Evolutionary conservation across 345 rosid genomes (phyloP), one percentile per base, ranked within the genome.

Genomic region (Corchorus olitorius): DNA sequence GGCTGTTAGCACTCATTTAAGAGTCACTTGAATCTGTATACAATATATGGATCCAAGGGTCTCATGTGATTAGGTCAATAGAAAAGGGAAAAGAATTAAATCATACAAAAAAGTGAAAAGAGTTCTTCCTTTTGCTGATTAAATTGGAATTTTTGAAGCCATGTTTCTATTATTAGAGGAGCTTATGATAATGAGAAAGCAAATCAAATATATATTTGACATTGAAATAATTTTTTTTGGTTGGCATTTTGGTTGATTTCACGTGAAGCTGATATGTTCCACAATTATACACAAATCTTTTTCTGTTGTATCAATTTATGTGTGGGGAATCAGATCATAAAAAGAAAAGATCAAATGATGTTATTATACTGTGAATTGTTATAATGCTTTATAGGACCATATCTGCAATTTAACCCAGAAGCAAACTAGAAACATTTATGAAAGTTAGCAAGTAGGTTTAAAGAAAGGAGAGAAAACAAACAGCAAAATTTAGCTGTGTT

Each of bases 361-460:
- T 43, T 53, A 3, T 19, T 17, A 35, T 15, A 8, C 8, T 17
- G 10, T 12, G 46, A 27, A 27, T 9, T 67, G 3, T 12, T 46
- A 20, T 5, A 11, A 67, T 49, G 22, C 33, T 46, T 43, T 43
- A 4, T 54, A 46, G 19, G 54, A 45, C 39, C 45, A 8, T 59
- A 43, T 58, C 33, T 11, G 76, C 60, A 46, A 60, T 43, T 45
- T 20, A 20, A 64, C 60, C 33, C 22, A 46, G 13, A 77, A 58
- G 62, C 61, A 65, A 35, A 16, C 46, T 19, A 49, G 2, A 39
- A 39, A 39, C 43, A 39, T 73, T 82, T 55, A 80, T 80, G 78
- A 49, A 65, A 52, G 75, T 69, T 35, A 8, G 41, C 41, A 46
- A 83, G 84, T 82, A 76, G 84, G 79, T 82, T 65, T 60, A 65